Evolutionary conservation across 352 stramenopile species (phyloP), one percentile per base, ranked within the genome.

Genomic region (Phytophthora citrophthora): DNA sequence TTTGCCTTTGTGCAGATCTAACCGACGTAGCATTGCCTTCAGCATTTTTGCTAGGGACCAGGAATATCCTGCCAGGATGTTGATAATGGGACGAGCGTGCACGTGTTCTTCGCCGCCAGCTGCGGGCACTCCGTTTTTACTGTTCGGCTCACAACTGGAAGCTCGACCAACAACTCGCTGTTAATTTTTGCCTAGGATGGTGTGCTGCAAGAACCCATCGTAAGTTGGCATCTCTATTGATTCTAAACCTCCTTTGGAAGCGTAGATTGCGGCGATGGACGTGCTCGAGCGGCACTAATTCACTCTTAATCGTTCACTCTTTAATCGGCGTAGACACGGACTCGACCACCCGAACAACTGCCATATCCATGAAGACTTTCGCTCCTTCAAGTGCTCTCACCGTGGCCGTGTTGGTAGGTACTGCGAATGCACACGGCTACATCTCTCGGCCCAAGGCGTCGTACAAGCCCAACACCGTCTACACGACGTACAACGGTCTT

Each of bases 401-500:
- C n/a, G 12, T 74, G 1, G 29, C 53, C 2, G 53, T 54, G 9
- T 48, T 70, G 23, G 60, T 59, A 18, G 34, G 40, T 18, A 38
- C 24, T 24, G 58, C 60, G 20, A 36, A 64, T 7, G 57, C 51
- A 3, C 64, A 72, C 32, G 58, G 64, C 5, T 72, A 72, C 46
- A 63, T 72, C 12, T 72, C 64, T 18, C 18, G 48, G 20, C 57
- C 61, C 6, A 62, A 62, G 4, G 70, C 65, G 8, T 72, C 57
- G 23, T 78, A 75, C 54, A 64, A 64, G 32, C 58, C 58, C 5
- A 53, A 56, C 46, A 61, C 51, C 13, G 24, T 68, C 18, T 72
- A 72, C 44, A 77, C 64, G 38, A 64, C 31, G 5, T 78, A 57
- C 61, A 75, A 72, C 16, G 43, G 44, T 10, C 38, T 68, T 24